Conservation (phyloP, 768 basidiomycete species). For the Termitomyces sp. region DNA sequence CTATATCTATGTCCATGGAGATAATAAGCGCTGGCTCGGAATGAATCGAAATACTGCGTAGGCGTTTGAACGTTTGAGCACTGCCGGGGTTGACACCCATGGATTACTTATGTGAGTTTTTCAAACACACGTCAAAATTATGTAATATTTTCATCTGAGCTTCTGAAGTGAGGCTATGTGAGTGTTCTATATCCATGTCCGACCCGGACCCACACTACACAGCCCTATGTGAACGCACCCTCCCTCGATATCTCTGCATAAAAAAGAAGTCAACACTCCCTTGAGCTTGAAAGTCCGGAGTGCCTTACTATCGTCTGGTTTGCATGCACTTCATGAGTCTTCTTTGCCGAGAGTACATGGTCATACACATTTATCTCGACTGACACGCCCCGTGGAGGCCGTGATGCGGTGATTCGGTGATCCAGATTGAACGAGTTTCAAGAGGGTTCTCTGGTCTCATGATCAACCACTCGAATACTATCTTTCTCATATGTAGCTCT, state of each 20-base stretch:
- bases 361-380: neutral
- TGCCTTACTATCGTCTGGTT: neutral
- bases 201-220: neutral
- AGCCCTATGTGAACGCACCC: neutral
- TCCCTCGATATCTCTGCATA: neutral
- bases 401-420: neutral
- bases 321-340: neutral
- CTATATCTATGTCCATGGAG: neutral
- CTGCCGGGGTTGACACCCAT: no score
- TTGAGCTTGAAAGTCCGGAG: no score
- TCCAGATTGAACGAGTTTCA: neutral
- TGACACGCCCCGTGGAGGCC: neutral
- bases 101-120: no score
- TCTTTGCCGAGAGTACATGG: neutral
- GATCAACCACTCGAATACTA: neutral
- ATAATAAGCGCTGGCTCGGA: neutral
- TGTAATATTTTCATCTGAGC: neutral
- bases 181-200: neutral
- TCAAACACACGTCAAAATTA: neutral
- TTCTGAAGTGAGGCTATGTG: neutral
- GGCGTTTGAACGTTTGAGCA: no score
- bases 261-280: neutral
- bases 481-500: neutral
- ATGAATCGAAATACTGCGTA: no score
- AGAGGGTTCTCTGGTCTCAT: no score